Evolutionary conservation across 768 basidiomycete genomes (phyloP).

Genomic region (Rubroboletus pulcherrimus): DNA sequence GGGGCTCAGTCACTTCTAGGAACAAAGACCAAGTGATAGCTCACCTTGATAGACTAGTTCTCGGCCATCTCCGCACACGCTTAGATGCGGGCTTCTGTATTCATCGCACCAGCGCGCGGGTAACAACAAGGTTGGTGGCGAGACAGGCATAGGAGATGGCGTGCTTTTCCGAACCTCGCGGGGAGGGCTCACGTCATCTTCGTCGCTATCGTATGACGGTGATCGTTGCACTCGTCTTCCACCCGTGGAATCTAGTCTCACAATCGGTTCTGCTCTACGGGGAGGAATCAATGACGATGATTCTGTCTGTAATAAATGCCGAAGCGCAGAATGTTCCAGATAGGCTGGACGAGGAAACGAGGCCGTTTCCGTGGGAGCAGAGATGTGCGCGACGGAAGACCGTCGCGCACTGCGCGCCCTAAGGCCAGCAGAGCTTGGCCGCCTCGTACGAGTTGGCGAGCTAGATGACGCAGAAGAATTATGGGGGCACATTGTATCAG

Average conservation of each 20-base stretch:
- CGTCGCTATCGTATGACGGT: conserved; percentile 58
- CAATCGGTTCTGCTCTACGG: conserved; percentile 35
- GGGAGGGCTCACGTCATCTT: conserved; percentile 57
- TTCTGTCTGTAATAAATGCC: conserved; percentile 62
- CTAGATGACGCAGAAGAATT: conserved; percentile 35
- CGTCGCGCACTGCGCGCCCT: conserved; percentile 22
- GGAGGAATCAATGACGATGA: conserved; percentile 33
- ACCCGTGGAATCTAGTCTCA: conserved; percentile 19
- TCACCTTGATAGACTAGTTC: conserved; percentile 71
- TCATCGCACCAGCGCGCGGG: conserved; percentile 81
- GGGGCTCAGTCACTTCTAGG: conserved; percentile 7
- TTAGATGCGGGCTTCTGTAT: conserved; percentile 54
- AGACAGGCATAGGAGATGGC: conserved; percentile 16
- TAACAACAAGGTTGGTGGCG: conserved; percentile 47
- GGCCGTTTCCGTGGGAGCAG: conserved; percentile 28
- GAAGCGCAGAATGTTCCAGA: conserved; percentile 71
- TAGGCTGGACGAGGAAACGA: conserved; percentile 68
- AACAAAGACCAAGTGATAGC: conserved; percentile 9
- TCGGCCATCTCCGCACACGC: conserved; percentile 65
- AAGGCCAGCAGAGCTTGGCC: conserved; percentile 38
- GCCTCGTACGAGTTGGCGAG: conserved; percentile 47
- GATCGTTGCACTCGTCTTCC: conserved; percentile 33
- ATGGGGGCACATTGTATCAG: conserved; percentile 43
- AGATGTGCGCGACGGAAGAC: conserved; percentile 29
- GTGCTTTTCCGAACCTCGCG: conserved; percentile 34